These are phyloP conservation scores for Chondrostereum purpureum DNA, from an alignment of 1,284 basidiomycete species.

Conservation along the genomic window DNA sequence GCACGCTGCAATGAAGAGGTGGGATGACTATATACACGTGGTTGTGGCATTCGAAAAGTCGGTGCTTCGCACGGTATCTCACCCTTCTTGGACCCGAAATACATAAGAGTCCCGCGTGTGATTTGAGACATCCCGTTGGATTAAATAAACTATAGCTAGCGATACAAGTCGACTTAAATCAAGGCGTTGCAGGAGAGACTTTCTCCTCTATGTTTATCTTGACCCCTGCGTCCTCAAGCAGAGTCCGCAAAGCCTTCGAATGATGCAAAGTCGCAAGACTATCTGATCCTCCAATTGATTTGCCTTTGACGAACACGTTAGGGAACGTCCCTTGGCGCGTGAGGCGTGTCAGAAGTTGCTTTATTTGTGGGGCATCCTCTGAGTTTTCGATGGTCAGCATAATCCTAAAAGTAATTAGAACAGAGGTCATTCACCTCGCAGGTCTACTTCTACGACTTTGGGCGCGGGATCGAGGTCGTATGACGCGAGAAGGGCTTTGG, in stretches of 20 bases:
- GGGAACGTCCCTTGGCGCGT: constrained; percentile 70
- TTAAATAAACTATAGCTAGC: too few relatives aligned
- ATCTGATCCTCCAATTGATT: constrained; percentile 70
- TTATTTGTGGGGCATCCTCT: constrained; percentile 62
- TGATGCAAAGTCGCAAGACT: constrained; percentile 48
- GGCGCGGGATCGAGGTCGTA: constrained; percentile 68
- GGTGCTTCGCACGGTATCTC: too few relatives aligned
- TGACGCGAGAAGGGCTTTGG: constrained; percentile 59
- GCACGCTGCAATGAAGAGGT: too few relatives aligned
- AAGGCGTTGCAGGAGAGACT: too few relatives aligned
- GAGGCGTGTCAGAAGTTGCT: constrained; percentile 57
- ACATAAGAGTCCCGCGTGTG: too few relatives aligned
- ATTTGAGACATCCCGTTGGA: too few relatives aligned
- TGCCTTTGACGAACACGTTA: constrained; percentile 62
- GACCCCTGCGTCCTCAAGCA: constrained; percentile 24
- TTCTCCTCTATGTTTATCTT: too few relatives aligned
- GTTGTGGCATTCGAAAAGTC: too few relatives aligned
- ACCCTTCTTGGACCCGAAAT: too few relatives aligned
- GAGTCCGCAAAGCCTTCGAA: constrained; percentile 34
- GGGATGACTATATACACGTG: too few relatives aligned
- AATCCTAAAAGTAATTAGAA: constrained; percentile 6
- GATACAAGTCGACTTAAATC: too few relatives aligned
- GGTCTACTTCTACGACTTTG: constrained; percentile 68
- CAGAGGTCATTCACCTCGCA: constrained; percentile 47
- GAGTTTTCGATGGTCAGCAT: constrained; percentile 2